Evolutionary conservation across 1,284 basidiomycete genomes (phyloP), one percentile per base, ranked within the genome.

Genomic region (Rugosomyces carneus): DNA sequence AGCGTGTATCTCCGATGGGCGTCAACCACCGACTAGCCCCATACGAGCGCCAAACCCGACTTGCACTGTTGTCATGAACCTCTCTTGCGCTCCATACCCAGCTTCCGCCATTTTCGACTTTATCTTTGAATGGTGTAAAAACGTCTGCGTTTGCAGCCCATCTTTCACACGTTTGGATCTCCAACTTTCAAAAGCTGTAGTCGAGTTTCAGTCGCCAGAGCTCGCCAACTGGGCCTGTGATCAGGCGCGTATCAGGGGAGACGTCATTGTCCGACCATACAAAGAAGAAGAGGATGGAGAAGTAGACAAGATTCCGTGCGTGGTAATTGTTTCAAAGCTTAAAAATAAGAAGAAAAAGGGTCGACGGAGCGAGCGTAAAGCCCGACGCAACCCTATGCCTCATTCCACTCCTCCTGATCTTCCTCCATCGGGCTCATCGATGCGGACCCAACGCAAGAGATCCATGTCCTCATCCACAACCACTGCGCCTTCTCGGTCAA

Each of bases 41-140:
- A 26, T 26, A 5, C 24, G 5, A 26, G 52, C 58, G 8, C 75
- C 76, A 19, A 69, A 71, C 45, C 69, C 72, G 5, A 58, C 68
- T 1, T 66, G 73, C n/a, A 76, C 78, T 0, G 61, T 84, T 21
- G 73, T 84, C 21, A 71, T 84, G 62, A 78, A 80, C n/a, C n/a
- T 47, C 70, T 73, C 37, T 57, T 82, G 0, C 80, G 55, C 63
- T 67, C 10, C 69, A 71, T 54, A n/a, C n/a, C n/a, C n/a, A n/a
- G n/a, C n/a, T n/a, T n/a, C n/a, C 75, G 79, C 32, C 69, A 58
- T 11, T 53, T 10, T 55, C 0, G 61, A 67, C 5, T 75, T 66
- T 51, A 57, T 76, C 18, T 61, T 62, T 19, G 53, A 53, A 0
- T 83, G 80, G 81, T 65, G 70, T 23, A 63, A 65, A 40, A 54